Conservation (phyloP, 192 early-diverging fungal species). For the Coemansia sp. region DNA sequence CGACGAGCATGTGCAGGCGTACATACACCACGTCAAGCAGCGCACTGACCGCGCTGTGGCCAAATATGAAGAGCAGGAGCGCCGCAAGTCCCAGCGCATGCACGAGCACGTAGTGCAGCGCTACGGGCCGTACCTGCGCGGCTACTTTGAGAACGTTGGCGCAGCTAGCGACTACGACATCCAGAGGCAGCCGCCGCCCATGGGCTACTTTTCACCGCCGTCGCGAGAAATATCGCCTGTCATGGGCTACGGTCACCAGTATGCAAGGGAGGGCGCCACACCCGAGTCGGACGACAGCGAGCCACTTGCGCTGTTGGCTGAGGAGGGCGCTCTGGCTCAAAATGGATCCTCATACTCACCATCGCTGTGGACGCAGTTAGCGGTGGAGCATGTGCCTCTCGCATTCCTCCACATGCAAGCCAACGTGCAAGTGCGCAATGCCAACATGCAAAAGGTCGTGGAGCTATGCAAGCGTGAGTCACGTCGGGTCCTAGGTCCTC, state of each 20-base stretch:
- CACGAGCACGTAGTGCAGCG: slow-evolving; percentile 49
- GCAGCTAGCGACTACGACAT: slow-evolving; percentile 14
- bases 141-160: slow-evolving; percentile 36
- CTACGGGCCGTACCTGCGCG: slow-evolving; percentile 47
- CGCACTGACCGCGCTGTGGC: slow-evolving; percentile 47
- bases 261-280: slow-evolving; percentile 7
- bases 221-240: slow-evolving; percentile 21
- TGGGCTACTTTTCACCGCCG: slow-evolving; percentile 51
- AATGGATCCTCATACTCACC: background rate
- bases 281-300: slow-evolving; percentile 32
- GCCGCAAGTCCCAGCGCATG: slow-evolving; percentile 51
- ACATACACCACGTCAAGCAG: slow-evolving; percentile 49
- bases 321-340: slow-evolving; percentile 15
- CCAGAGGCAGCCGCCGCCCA: slow-evolving; percentile 24
- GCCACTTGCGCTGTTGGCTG: slow-evolving; percentile 16
- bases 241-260: background rate
- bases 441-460: slow-evolving; percentile 70
- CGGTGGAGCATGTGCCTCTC: slow-evolving; percentile 45
- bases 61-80: slow-evolving; percentile 41
- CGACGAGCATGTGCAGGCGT: slow-evolving; percentile 48
- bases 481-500: slow-evolving; percentile 60
- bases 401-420: slow-evolving; percentile 46
- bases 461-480: slow-evolving; percentile 75
- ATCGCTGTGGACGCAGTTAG: slow-evolving; percentile 29
- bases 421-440: slow-evolving; percentile 40